Evolutionary conservation across 108 stramenopile genomes (phyloP), one percentile per base, ranked within the genome.

Genomic region (Stephanodiscus triporus): DNA sequence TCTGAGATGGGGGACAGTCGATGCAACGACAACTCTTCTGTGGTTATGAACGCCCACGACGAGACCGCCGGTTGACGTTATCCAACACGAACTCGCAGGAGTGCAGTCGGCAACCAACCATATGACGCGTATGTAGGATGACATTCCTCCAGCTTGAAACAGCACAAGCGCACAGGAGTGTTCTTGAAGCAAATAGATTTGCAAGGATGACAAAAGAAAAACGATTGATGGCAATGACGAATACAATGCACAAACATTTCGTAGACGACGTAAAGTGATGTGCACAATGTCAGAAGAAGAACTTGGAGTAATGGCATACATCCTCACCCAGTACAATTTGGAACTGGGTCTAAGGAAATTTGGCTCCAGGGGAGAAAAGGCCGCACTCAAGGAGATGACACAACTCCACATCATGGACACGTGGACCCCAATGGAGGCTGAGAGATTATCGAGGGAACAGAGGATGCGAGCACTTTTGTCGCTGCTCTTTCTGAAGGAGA

Each of bases 401-500:
- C 53, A 54, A 13, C 53, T 54, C 9, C 53, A 54, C 53, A 14
- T 54, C 4, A 54, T 54, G 53, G 53, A 54, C 11, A 54, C 23
- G 23, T 54, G 53, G 53, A 26, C 6, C 8, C 61, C 61, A 16
- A 36, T 26, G 23, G 4, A 26, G 0, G 26, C 53, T 2, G 9
- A 7, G 1, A 45, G 51, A 9, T 68, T 54, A 54, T 54, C 77
- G 2, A 8, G 45, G 17, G 24, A 55, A 10, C 50, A 79, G 43
- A 63, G 56, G 22, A 32, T 42, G 16, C 38, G 24, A 32, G 73
- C 74, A 11, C 34, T 82, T 9, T 67, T 47, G 9, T 58, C 29
- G 14, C 48, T 79, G 0, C 73, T 82, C 53, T 78, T 82, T 50
- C 56, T 85, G 0, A 75, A 55, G 22, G 67, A 77, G 63, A 85